Evolutionary conservation across 2,329 filamentous ascomycete species (phyloP), one percentile per base, ranked within the genome.

Genomic region (Sclerotinia subarctica): DNA sequence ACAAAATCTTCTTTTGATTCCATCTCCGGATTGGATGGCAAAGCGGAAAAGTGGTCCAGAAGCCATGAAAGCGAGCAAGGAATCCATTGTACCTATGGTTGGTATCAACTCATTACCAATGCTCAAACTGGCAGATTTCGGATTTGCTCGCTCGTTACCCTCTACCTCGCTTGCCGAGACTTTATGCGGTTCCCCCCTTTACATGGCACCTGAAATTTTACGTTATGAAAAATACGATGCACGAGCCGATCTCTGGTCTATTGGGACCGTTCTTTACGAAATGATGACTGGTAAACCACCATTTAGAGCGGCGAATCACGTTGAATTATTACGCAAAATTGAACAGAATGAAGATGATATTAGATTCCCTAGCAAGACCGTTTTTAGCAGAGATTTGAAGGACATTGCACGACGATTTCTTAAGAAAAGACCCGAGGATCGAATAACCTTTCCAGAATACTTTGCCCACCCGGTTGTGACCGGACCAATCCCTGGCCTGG

Each of bases 131-230:
- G 95, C 95, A 68, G 95, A 99, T 81, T 99, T 99, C 77, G 95
- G 95, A n/a, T 99, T 99, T 78, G 95, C 95, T 67, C 89, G 95
- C 67, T 93, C 96, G 67, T 82, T 99, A 60, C 94, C 95, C 2
- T 89, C 92, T 10, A 96, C 94, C 0, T 94, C 94, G 6, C 85
- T 99, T 71, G 95, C 95, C 15, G 95, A 99, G 78, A 99, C 95
- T 0, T 86, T 99, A 0, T 99, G 95, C 78, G 95, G 95, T 24
- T 98, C 95, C 17, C 95, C 95, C 13, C 83, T 99, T 35, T 99
- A 99, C 81, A 99, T 99, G 95, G 95, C 95, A 0, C 95, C 95
- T 5, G 95, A 99, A 81, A 99, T 99, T 72, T 83, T 99, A 70
- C 89, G 94, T 69, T 99, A 98, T 76, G 94, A 99, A 78, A 94